A percentile compares a stretch with the other conserved stretches of the same genome.
phyloP scores from a whole-genome alignment of 352 stramenopile genomes.

The Pythium folliculosum region DNA sequence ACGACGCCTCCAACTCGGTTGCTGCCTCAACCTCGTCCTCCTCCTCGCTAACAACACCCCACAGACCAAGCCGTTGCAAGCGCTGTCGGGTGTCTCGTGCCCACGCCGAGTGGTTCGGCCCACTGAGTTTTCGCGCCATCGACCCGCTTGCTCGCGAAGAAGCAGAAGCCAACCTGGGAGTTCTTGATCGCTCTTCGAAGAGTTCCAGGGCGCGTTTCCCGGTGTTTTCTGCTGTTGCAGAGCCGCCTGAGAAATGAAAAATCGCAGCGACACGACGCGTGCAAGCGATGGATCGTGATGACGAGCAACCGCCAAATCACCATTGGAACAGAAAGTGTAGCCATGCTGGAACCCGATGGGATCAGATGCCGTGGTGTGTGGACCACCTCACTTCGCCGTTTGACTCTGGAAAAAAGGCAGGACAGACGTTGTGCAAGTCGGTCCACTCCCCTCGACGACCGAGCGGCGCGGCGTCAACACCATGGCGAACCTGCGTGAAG shows the following conservation, averaged over 20 bases:
- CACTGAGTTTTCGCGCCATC: conserved; percentile 20
- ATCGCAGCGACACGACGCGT: not conserved
- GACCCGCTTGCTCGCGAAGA: not conserved
- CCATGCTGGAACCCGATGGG: not conserved
- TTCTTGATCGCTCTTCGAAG: too few species aligned
- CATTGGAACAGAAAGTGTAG: not conserved
- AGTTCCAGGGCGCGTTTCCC: not conserved
- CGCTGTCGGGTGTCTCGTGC: conserved; percentile 3
- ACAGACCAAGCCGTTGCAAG: conserved; percentile 14
- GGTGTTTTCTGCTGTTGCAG: not conserved
- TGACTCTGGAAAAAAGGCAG: not conserved
- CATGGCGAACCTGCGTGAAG: conserved; percentile 25
- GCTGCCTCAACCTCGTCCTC: not conserved
- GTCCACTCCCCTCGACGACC: too few species aligned
- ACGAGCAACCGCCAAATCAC: too few species aligned
- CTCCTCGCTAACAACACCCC: not conserved
- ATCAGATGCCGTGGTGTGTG: conserved; percentile 6
- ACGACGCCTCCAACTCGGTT: not conserved
- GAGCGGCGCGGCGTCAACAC: too few species aligned
- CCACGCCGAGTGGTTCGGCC: conserved; percentile 20
- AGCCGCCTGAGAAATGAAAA: not conserved
- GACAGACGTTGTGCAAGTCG: not conserved
- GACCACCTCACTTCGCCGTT: conserved; percentile 9
- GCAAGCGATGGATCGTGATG: too few species aligned
- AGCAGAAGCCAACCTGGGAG: too few species aligned